Evolutionary conservation across 768 basidiomycete genomes (phyloP).

Genomic region (Leccinellum rugosiceps): DNA sequence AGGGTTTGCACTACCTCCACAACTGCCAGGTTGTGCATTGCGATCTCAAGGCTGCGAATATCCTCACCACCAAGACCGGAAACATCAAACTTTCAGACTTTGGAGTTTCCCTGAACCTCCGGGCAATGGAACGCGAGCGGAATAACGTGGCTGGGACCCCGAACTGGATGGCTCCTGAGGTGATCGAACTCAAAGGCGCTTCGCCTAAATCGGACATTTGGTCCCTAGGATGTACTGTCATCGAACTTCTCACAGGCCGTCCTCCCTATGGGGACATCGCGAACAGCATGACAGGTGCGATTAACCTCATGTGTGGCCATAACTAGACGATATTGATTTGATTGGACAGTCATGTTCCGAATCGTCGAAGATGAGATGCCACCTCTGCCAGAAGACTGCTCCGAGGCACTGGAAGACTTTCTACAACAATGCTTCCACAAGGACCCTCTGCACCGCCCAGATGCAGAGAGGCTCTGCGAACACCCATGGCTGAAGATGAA

Average conservation of each 20-base stretch:
- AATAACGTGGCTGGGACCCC: slow-evolving; percentile 92
- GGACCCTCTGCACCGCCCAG: slow-evolving; percentile 78
- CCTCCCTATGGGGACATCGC: slow-evolving; percentile 90
- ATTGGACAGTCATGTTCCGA: slow-evolving; percentile 81
- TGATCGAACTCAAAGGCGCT: slow-evolving; percentile 92
- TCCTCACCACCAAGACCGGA: slow-evolving; percentile 97
- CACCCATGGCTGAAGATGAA: slow-evolving; percentile 87
- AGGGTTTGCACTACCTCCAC: slow-evolving; percentile 93
- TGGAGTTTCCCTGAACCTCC: slow-evolving; percentile 93
- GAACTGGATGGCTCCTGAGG: slow-evolving; percentile 99
- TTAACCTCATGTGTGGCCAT: slow-evolving; percentile 5
- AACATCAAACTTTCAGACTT: slow-evolving; percentile 98
- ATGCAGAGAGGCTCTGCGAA: slow-evolving; percentile 80
- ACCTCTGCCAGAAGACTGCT: slow-evolving; percentile 77
- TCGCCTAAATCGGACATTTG: slow-evolving; percentile 93
- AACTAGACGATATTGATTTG: background rate
- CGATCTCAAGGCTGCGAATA: slow-evolving; percentile 97
- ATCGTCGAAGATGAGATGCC: slow-evolving; percentile 94
- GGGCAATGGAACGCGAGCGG: slow-evolving; percentile 82
- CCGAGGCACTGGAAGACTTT: slow-evolving; percentile 76
- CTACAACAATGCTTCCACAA: slow-evolving; percentile 88
- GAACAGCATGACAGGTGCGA: slow-evolving; percentile 85
- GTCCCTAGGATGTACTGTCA: slow-evolving; percentile 92
- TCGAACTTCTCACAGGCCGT: slow-evolving; percentile 88
- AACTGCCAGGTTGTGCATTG: slow-evolving; percentile 90